Evolutionary conservation across 768 basidiomycete species (phyloP).

Genomic region (Gautieria morchelliformis): DNA sequence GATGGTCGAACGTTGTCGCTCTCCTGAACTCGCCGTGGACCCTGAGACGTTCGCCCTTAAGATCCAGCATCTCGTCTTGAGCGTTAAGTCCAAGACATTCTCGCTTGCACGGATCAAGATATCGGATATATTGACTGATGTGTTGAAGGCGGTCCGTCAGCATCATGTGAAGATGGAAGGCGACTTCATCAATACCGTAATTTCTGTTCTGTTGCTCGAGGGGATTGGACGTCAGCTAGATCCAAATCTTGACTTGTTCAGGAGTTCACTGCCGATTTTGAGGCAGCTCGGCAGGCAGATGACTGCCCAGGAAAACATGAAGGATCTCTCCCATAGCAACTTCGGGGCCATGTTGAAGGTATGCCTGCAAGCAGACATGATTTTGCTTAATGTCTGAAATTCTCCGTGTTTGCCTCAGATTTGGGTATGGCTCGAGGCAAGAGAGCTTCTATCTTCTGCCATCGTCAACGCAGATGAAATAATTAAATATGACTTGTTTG

Average conservation of each 20-base stretch:
- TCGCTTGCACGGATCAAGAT: conserved; percentile 96
- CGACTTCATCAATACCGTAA: conserved; percentile 97
- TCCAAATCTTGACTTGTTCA: conserved; percentile 88
- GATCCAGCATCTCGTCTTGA: conserved; percentile 92
- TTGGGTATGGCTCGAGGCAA: conserved; percentile 91
- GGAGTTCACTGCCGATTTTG: conserved; percentile 88
- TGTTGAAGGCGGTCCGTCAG: conserved; percentile 72
- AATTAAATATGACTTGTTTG: conserved; percentile 81
- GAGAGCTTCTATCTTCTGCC: conserved; percentile 73
- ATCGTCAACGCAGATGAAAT: conserved; percentile 77
- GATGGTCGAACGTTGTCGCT: conserved; percentile 91
- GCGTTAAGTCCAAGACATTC: conserved; percentile 94
- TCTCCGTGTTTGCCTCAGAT: conserved; percentile 35
- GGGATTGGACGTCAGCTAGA: conserved; percentile 94
- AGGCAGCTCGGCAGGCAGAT: conserved; percentile 88
- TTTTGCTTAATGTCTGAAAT: background rate
- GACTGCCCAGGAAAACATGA: conserved; percentile 61
- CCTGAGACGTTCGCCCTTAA: conserved; percentile 93
- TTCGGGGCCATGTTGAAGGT: conserved; percentile 87
- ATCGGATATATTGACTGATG: conserved; percentile 84
- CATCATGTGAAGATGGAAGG: conserved; percentile 99
- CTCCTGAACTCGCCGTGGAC: conserved; percentile 84
- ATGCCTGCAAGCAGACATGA: conserved; percentile 11
- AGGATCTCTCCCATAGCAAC: conserved; percentile 56
- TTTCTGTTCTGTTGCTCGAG: conserved; percentile 86